Percentiles rank a stretch among this genome's conserved stretches.
Conservation (phyloP, 2,329 filamentous ascomycete species). For the Talaromyces sp. region DNA sequence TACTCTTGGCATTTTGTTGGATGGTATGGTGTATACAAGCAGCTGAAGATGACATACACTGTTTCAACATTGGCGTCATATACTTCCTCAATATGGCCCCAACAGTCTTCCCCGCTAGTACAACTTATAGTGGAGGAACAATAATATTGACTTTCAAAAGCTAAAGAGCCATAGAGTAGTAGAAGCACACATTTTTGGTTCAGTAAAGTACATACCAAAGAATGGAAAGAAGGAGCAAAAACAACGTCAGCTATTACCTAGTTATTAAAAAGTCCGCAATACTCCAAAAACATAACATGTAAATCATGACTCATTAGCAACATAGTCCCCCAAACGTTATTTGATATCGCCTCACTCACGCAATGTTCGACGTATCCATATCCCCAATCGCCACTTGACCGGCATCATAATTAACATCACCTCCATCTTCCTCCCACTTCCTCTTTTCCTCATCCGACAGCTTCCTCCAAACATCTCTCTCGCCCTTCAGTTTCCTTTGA, state of each 20-base stretch:
- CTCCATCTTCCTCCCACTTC: conserved; percentile 6
- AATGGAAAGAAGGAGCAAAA: neutral
- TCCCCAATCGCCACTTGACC: neutral
- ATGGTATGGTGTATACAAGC: no score
- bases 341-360: neutral
- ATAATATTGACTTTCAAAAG: neutral
- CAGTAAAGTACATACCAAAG: neutral
- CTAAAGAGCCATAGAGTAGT: neutral
- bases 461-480: conserved; percentile 11
- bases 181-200: neutral
- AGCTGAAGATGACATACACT: no score
- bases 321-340: neutral
- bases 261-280: neutral
- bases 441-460: conserved; percentile 9
- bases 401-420: neutral
- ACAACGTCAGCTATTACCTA: neutral
- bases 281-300: neutral
- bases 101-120: no score
- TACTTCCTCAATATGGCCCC: no score
- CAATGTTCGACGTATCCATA: conserved; percentile 8
- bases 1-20: no score
- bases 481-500: conserved; percentile 4
- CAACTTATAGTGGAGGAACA: no score
- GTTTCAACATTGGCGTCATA: no score
- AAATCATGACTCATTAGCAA: neutral